Evolutionary conservation across 768 basidiomycete species (phyloP).

Genomic region (Suillus subaureus): DNA sequence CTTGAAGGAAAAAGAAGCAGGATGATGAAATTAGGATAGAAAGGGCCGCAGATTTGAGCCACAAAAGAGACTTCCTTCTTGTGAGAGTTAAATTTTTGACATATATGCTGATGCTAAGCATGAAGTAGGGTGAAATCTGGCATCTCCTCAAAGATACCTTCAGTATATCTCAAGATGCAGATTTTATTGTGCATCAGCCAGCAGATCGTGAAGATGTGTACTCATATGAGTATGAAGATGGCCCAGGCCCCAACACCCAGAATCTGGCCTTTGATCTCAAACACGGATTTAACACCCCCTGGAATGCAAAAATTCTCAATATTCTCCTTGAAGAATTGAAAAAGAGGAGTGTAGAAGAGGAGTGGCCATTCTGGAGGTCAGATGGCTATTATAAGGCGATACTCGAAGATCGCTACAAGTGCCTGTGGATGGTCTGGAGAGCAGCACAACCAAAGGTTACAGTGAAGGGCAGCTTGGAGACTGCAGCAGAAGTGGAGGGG

Average conservation of each 20-base stretch:
- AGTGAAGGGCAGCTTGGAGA: slow-evolving; percentile 2
- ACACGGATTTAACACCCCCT: not conserved
- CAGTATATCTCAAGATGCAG: too few relatives aligned
- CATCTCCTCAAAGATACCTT: too few relatives aligned
- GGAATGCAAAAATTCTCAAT: not conserved
- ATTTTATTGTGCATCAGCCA: too few relatives aligned
- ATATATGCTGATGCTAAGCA: not conserved
- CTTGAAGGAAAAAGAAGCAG: not conserved
- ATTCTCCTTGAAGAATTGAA: slow-evolving; percentile 7
- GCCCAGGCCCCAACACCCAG: slow-evolving; percentile 3
- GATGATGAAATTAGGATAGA: not conserved
- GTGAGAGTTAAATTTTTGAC: not conserved
- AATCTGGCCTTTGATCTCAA: slow-evolving; percentile 13
- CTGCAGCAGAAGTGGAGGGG: slow-evolving; percentile 1
- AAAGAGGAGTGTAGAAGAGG: not conserved
- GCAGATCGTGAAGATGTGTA: too few relatives aligned
- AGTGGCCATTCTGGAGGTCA: slow-evolving; percentile 5
- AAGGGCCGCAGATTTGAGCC: not conserved
- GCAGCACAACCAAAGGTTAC: slow-evolving; percentile 10
- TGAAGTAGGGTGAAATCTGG: too few relatives aligned
- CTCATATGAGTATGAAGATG: too few relatives aligned
- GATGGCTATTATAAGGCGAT: not conserved
- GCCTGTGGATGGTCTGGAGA: slow-evolving; percentile 5
- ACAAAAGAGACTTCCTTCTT: not conserved
- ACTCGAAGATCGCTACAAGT: slow-evolving; percentile 11